A percentile compares a stretch with the other conserved stretches of the same genome.
Conservation (phyloP, 495 filamentous ascomycete species). For the Neurospora sp. region DNA sequence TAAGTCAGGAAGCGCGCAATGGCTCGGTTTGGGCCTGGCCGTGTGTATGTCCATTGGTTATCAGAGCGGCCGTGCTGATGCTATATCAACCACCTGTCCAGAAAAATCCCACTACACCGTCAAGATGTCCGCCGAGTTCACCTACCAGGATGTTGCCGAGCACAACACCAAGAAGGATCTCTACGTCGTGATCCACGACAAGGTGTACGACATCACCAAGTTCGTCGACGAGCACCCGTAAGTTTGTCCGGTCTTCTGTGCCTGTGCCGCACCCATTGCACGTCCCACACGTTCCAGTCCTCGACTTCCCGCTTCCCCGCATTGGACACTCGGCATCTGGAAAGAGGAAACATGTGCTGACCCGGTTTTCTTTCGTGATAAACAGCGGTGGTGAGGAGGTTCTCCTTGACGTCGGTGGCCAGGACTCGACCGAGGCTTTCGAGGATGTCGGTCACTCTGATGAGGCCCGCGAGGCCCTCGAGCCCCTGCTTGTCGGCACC, state of each 20-base stretch:
- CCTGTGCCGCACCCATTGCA: not conserved
- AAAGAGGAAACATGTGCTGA: slow-evolving; percentile 7
- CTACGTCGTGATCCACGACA: slow-evolving; percentile 86
- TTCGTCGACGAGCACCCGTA: slow-evolving; percentile 99
- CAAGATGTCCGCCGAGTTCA: slow-evolving; percentile 65
- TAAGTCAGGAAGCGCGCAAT: not conserved
- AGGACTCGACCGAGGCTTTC: slow-evolving; percentile 96
- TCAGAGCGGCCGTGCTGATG: not conserved
- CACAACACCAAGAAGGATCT: slow-evolving; percentile 97
- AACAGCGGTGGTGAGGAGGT: slow-evolving; percentile 95
- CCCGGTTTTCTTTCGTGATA: not conserved
- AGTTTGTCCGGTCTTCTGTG: slow-evolving; percentile 29
- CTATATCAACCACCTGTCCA: slow-evolving; percentile 16
- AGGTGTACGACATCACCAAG: slow-evolving; percentile 79
- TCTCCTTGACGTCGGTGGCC: slow-evolving; percentile 87
- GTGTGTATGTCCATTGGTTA: not conserved
- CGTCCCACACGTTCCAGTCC: not conserved
- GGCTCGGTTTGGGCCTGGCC: not conserved
- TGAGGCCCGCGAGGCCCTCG: slow-evolving; percentile 91
- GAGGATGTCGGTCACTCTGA: slow-evolving; percentile 99
- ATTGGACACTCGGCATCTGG: slow-evolving; percentile 1
- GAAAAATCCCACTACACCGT: slow-evolving; percentile 6
- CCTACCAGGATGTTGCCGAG: slow-evolving; percentile 71
- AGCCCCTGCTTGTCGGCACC: slow-evolving; percentile 63
- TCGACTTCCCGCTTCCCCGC: not conserved